Base-by-base conservation (phyloP, 768 basidiomycete genomes). In the Leccinum fibrillosum region DNA sequence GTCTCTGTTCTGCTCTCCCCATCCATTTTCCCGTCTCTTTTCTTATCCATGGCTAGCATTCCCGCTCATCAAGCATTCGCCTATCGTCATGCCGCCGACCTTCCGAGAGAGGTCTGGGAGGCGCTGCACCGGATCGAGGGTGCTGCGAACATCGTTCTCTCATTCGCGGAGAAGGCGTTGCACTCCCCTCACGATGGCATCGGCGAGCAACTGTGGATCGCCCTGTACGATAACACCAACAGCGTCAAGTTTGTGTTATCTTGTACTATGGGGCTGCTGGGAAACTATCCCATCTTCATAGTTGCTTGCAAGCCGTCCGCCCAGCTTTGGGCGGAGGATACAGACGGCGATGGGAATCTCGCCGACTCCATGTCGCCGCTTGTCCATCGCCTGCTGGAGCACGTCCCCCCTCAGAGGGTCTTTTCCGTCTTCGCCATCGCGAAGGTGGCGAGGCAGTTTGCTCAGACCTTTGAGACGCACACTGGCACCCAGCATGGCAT, bases 261-360 rank as follows among this genome's bases (percentile, higher is more conserved):
- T 3, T 82, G 82, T 60, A 86, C 85, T 0, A 70, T 76, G 21
- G 82, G 82, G 1, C 70, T 74, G 17, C 73, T 86, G 47, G 87
- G 81, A 0, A 64, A 71, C 48, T 88, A 89, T 61, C 89, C 89
- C 12, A 63, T 87, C 6, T 90, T 66, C 45, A 23, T 47, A 21
- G 45, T 23, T 23, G 11, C 21, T 47, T 47, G 45, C n/a, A 47
- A 47, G 23, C 8, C 19, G 11, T 19, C 45, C 5, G 21, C 45
- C 11, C 45, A 21, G 21, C 12, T 47, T 13, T 1, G 7, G 26
- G 45, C 21, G 11, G 21, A 11, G 21, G 5, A 47, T 10, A 23
- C 19, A 47, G n/a, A 12, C 5, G 5, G 45, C 2, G 12, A 23
- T 13, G 23, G 45, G 21, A 6, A 15, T 47, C 23, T 47, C 5